Evolutionary conservation across 1,284 basidiomycete species (phyloP).

Genomic region (Cryptococcus depauperatus): DNA sequence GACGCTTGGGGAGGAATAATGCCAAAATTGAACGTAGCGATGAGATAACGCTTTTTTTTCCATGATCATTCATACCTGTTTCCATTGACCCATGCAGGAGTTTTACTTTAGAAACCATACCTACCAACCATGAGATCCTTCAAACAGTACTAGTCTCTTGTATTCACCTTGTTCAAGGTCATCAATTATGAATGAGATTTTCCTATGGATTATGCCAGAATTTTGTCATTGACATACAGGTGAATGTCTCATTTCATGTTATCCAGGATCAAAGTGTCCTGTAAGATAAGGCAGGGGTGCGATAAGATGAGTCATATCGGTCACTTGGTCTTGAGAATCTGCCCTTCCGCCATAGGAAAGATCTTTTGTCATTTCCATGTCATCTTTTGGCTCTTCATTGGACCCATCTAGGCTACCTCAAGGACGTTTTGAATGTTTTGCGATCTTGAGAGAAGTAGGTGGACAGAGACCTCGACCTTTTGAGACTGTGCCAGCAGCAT

Average conservation of each 20-base stretch:
- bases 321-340: too few relatives aligned
- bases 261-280: slow-evolving; percentile 12
- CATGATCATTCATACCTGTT: slow-evolving; percentile 27
- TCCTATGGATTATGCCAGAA: slow-evolving; percentile 20
- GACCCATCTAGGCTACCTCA: background rate
- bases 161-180: slow-evolving; percentile 12
- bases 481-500: slow-evolving; percentile 21
- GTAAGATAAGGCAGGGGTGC: slow-evolving; percentile 3
- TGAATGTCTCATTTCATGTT: slow-evolving; percentile 5
- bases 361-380: slow-evolving; percentile 8
- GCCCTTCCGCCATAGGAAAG: too few relatives aligned
- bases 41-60: slow-evolving; percentile 37
- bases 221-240: slow-evolving; percentile 36
- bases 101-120: slow-evolving; percentile 7
- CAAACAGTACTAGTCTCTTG: slow-evolving; percentile 13
- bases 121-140: slow-evolving; percentile 25
- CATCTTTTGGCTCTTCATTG: slow-evolving; percentile 2
- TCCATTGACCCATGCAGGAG: background rate
- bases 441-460: background rate
- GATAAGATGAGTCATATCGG: background rate
- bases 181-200: slow-evolving; percentile 13
- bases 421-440: background rate
- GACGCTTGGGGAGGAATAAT: slow-evolving; percentile 11
- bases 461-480: slow-evolving; percentile 36
- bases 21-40: slow-evolving; percentile 32